Conservation (phyloP, 768 basidiomycete genomes). For the Guyanaporus albipodus region DNA sequence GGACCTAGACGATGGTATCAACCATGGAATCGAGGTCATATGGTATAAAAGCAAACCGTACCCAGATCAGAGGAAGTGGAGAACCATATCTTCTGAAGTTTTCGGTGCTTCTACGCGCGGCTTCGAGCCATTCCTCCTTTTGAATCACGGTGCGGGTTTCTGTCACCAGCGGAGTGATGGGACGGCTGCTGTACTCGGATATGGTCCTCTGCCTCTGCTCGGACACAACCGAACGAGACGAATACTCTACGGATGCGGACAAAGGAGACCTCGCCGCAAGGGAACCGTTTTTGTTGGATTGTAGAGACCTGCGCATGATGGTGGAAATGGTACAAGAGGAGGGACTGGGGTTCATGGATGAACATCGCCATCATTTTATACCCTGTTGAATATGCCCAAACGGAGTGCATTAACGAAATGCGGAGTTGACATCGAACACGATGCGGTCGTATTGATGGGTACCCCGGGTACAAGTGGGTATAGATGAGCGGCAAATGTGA, state of each 20-base stretch:
- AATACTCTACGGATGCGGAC: constrained; percentile 9
- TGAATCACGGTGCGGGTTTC: constrained; percentile 17
- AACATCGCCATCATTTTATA: constrained; percentile 14
- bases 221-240: neutral
- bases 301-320: constrained; percentile 12
- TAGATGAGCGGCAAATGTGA: constrained; percentile 8
- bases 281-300: constrained; percentile 8
- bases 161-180: constrained; percentile 9
- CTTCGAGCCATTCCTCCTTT: constrained; percentile 28
- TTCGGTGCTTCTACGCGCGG: constrained; percentile 29
- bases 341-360: neutral
- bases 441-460: constrained; percentile 12
- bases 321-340: neutral
- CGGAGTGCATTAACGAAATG: neutral
- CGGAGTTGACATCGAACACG: constrained; percentile 6
- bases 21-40: neutral
- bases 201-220: constrained; percentile 16
- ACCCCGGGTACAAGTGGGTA: neutral
- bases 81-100: constrained; percentile 28
- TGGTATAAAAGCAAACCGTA: constrained; percentile 2
- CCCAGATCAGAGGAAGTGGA: constrained; percentile 32
- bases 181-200: constrained; percentile 17
- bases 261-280: constrained; percentile 7
- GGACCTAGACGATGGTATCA: constrained; percentile 12
- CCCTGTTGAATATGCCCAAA: neutral